Evolutionary conservation across 1,284 basidiomycete species (phyloP).

Genomic region (Fistulinella cinereoalba): DNA sequence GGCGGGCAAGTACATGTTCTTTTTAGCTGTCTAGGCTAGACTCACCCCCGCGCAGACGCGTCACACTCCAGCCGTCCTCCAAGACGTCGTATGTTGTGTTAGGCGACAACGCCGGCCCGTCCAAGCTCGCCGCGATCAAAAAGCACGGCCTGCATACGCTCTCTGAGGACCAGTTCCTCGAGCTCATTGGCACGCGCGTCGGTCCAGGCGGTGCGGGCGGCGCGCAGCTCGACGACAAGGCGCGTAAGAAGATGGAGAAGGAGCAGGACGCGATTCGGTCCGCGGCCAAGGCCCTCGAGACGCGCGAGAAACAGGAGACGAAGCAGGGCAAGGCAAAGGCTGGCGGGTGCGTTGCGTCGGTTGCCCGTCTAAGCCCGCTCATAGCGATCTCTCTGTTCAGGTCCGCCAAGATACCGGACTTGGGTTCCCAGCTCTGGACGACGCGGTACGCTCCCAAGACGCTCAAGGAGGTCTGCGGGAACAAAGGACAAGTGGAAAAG

Average conservation of each 20-base stretch:
- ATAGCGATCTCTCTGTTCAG: neutral
- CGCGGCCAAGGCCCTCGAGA: conserved; percentile 76
- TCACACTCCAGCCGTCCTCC: conserved; percentile 84
- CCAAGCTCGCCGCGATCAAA: conserved; percentile 83
- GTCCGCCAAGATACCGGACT: conserved; percentile 35
- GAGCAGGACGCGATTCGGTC: conserved; percentile 74
- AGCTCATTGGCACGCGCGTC: conserved; percentile 72
- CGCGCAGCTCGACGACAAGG: conserved; percentile 68
- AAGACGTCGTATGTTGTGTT: conserved; percentile 91
- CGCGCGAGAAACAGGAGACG: conserved; percentile 55
- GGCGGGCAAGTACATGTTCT: conserved; percentile 67
- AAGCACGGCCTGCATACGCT: conserved; percentile 76
- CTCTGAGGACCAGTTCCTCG: conserved; percentile 85
- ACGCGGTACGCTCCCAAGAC: conserved; percentile 89
- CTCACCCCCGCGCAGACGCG: conserved; percentile 56
- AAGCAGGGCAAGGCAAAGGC: conserved; percentile 30
- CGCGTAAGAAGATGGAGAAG: conserved; percentile 78
- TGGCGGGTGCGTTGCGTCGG: conserved; percentile 17
- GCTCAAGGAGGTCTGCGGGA: conserved; percentile 92
- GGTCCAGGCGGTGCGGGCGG: conserved; percentile 36
- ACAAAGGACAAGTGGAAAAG: conserved; percentile 89
- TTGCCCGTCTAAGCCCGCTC: neutral
- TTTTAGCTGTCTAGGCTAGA: no score
- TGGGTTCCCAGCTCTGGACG: conserved; percentile 85
- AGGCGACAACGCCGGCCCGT: conserved; percentile 84